Percentiles rank a stretch among this genome's conserved stretches.
Conservation (phyloP, 139 green algal genomes). For the Tetradesmus lagerheimii region DNA sequence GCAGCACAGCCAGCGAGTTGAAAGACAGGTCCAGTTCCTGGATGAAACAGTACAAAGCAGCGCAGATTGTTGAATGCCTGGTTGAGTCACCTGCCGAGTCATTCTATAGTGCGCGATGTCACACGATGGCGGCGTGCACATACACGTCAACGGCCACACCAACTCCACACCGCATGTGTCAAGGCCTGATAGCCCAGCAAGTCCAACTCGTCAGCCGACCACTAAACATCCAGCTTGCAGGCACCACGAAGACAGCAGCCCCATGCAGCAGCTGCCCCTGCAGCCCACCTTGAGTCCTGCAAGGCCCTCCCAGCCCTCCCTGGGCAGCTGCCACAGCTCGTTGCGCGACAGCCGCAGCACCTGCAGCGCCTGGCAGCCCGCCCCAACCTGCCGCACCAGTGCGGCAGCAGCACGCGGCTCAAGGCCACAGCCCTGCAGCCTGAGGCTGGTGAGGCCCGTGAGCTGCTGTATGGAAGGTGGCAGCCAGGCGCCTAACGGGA, state of each 20-base stretch:
- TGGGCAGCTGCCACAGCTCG: constrained; percentile 22
- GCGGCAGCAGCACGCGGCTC: neutral
- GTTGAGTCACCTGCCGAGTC: too few species aligned
- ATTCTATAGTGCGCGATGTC: too few species aligned
- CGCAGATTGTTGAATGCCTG: neutral
- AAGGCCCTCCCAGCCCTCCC: constrained; percentile 6
- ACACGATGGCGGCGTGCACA: too few species aligned
- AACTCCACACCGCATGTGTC: too few species aligned
- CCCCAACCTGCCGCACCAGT: neutral
- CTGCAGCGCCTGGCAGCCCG: neutral
- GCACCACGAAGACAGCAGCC: too few species aligned
- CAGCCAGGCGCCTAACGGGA: neutral
- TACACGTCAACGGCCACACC: too few species aligned
- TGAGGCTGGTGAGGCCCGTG: neutral
- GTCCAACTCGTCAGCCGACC: too few species aligned
- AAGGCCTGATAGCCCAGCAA: too few species aligned
- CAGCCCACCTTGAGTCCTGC: neutral
- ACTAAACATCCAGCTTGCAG: too few species aligned
- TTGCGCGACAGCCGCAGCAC: neutral
- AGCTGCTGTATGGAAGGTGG: constrained; percentile 16
- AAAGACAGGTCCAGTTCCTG: constrained; percentile 28
- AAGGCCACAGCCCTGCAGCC: neutral
- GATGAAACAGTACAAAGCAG: neutral
- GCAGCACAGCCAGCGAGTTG: neutral
- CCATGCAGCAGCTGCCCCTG: too few species aligned